A percentile compares a stretch with the other conserved stretches of the same genome.
Evolutionary conservation across 805 yeast genomes (phyloP).

Genomic region (Candida montana): DNA sequence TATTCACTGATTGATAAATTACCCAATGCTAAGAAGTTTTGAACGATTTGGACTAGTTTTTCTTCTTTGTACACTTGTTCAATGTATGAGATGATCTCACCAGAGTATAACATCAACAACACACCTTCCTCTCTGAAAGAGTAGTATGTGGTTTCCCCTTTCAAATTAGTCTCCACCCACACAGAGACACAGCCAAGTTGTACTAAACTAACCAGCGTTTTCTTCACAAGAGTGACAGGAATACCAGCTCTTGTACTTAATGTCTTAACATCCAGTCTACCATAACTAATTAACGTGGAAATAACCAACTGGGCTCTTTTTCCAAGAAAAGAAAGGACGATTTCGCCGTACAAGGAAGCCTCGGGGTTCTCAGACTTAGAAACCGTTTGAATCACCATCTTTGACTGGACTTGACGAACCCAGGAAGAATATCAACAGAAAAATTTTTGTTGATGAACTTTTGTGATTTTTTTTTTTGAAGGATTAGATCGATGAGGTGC

Average conservation of each 20-base stretch:
- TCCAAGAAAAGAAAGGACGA: slow-evolving; percentile 57
- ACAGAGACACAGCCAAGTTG: slow-evolving; percentile 73
- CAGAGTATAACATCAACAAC: slow-evolving; percentile 63
- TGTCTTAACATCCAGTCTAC: slow-evolving; percentile 57
- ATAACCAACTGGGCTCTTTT: slow-evolving; percentile 65
- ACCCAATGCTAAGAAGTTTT: slow-evolving; percentile 66
- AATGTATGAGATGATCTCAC: slow-evolving; percentile 60
- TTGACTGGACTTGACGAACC: background rate
- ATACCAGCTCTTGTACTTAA: slow-evolving; percentile 42
- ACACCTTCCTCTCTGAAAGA: slow-evolving; percentile 60
- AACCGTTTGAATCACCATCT: slow-evolving; percentile 9
- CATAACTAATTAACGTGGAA: slow-evolving; percentile 57
- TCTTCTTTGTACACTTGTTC: slow-evolving; percentile 37
- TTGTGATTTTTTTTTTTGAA: background rate
- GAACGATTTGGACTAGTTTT: slow-evolving; percentile 53
- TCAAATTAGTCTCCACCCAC: slow-evolving; percentile 42
- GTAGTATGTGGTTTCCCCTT: slow-evolving; percentile 40
- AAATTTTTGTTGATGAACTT: background rate
- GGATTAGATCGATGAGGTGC: background rate
- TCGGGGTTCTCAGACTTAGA: slow-evolving; percentile 56
- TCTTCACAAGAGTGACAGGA: slow-evolving; percentile 47
- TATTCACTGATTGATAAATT: slow-evolving; percentile 55
- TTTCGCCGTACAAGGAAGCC: slow-evolving; percentile 50
- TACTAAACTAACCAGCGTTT: slow-evolving; percentile 67
- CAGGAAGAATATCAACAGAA: background rate